Evolutionary conservation across 306 rosid genomes (phyloP).

Genomic region (Albizia julibrissin): DNA sequence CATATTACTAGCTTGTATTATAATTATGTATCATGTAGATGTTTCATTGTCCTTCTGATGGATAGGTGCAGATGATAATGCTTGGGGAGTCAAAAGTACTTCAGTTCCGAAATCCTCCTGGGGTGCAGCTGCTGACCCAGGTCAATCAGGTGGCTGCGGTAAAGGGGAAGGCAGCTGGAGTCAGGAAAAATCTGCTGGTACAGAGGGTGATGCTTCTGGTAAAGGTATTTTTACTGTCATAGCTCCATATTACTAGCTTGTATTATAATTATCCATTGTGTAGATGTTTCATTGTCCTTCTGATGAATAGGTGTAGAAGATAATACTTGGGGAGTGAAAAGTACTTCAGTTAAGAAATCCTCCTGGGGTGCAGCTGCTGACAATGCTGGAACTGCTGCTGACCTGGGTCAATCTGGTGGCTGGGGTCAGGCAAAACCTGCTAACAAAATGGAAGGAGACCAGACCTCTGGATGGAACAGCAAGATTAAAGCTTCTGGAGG

Average conservation of each 20-base stretch:
- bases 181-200: conserved; percentile 35
- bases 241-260: background rate
- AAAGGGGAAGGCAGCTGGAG: conserved; percentile 42
- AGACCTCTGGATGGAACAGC: conserved; percentile 27
- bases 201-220: conserved; percentile 43
- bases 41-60: conserved; percentile 29
- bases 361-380: too few species aligned
- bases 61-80: conserved; percentile 30
- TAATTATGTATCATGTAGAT: background rate
- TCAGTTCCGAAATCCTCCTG: conserved; percentile 58
- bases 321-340: too few species aligned
- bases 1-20: conserved; percentile 5
- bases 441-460: conserved; percentile 12
- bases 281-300: conserved; percentile 19
- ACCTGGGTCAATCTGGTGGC: too few species aligned
- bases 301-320: conserved; percentile 6
- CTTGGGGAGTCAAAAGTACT: conserved; percentile 65
- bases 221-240: conserved; percentile 38
- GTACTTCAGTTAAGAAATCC: too few species aligned
- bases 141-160: conserved; percentile 63
- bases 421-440: conserved; percentile 33
- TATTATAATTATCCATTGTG: background rate
- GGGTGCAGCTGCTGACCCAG: conserved; percentile 60
- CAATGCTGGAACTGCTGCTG: too few species aligned
- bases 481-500: conserved; percentile 1